These are phyloP conservation scores for Candida pseudoglaebosa DNA, from an alignment of 805 yeast species.

Conservation along the genomic window DNA sequence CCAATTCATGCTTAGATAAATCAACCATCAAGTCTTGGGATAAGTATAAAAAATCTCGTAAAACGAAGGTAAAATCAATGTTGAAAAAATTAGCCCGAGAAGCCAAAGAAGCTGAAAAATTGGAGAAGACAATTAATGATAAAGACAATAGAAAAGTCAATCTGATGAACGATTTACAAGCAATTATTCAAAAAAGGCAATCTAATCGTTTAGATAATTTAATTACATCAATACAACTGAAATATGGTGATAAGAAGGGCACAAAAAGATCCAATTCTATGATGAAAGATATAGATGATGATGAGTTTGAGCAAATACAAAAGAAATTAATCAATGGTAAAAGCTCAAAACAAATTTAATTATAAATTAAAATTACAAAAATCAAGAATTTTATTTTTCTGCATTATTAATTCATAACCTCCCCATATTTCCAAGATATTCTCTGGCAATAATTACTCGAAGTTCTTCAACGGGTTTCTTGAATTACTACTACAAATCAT, in stretches of 20 bases:
- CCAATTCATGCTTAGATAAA: conserved; percentile 28
- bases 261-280: conserved; percentile 25
- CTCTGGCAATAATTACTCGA: too few relatives aligned
- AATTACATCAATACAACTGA: conserved; percentile 45
- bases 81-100: conserved; percentile 54
- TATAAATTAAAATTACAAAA: too few relatives aligned
- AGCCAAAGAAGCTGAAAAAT: conserved; percentile 57
- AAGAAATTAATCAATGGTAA: conserved; percentile 14
- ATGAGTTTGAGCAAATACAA: conserved; percentile 47
- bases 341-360: not conserved
- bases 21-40: conserved; percentile 41
- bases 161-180: conserved; percentile 40
- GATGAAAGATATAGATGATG: conserved; percentile 43
- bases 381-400: too few relatives aligned
- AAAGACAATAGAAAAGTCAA: conserved; percentile 19
- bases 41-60: conserved; percentile 47
- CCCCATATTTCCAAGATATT: too few relatives aligned
- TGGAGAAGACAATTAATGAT: conserved; percentile 35
- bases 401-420: too few relatives aligned
- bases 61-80: conserved; percentile 44
- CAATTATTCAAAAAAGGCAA: conserved; percentile 48
- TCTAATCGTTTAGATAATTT: conserved; percentile 40
- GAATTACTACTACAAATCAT: too few relatives aligned
- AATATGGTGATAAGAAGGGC: conserved; percentile 42
- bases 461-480: too few relatives aligned